A percentile compares a stretch with the other conserved stretches of the same genome.
phyloP scores from a whole-genome alignment of 2,329 filamentous ascomycete species.

The Hymenoscyphus fructigenus region DNA sequence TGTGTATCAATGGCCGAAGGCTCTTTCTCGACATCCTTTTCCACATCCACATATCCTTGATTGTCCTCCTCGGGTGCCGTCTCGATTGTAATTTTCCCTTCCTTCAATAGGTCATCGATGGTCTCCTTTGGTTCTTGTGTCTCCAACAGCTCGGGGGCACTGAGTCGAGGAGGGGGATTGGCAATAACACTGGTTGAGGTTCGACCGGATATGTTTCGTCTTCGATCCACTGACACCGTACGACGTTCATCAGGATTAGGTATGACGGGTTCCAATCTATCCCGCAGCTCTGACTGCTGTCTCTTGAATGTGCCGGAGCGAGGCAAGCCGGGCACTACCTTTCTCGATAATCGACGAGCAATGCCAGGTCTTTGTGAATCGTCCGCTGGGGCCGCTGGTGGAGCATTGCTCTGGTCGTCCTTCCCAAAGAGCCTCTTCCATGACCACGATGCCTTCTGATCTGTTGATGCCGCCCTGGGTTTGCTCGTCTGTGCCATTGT shows the following conservation, averaged over 20 bases:
- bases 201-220: slow-evolving; percentile 25
- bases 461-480: slow-evolving; percentile 29
- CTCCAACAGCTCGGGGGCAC: slow-evolving; percentile 35
- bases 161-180: slow-evolving; percentile 25
- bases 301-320: slow-evolving; percentile 77
- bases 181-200: slow-evolving; percentile 27
- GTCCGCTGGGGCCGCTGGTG: slow-evolving; percentile 23
- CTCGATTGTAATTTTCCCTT: slow-evolving; percentile 16
- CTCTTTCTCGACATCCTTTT: slow-evolving; percentile 22
- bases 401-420: slow-evolving; percentile 24
- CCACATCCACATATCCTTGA: slow-evolving; percentile 32
- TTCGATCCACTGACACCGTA: slow-evolving; percentile 65
- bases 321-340: slow-evolving; percentile 76
- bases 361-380: slow-evolving; percentile 28
- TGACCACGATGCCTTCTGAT: slow-evolving; percentile 34
- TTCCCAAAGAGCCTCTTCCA: slow-evolving; percentile 36
- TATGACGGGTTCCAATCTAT: slow-evolving; percentile 66
- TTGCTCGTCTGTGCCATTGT: slow-evolving; percentile 34
- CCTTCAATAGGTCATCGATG: slow-evolving; percentile 24
- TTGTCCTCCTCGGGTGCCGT: slow-evolving; percentile 23
- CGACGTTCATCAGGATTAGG: slow-evolving; percentile 66
- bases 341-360: slow-evolving; percentile 41
- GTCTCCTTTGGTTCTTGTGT: slow-evolving; percentile 22
- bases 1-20: slow-evolving; percentile 28
- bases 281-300: slow-evolving; percentile 76